Percentiles rank a stretch among this genome's conserved stretches.
These are phyloP conservation scores for Hyaloscypha variabilis DNA, from an alignment of 495 filamentous ascomycete genomes.

Conservation along the genomic window DNA sequence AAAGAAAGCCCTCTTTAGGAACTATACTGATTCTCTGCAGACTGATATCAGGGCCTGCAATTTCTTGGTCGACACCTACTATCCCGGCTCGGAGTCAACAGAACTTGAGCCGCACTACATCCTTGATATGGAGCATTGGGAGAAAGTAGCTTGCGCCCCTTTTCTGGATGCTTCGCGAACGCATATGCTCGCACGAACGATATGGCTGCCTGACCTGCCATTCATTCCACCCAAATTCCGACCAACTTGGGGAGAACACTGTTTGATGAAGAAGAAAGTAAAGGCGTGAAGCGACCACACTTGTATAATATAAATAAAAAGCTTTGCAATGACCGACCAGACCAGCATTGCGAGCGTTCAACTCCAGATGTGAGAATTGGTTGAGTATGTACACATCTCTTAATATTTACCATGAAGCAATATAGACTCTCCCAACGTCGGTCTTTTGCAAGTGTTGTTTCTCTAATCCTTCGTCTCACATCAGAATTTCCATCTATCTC, in stretches of 20 bases:
- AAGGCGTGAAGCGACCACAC: constrained; percentile 21
- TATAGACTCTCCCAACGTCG: neutral
- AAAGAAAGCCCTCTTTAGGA: neutral
- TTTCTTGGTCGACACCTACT: constrained; percentile 88
- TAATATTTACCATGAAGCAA: neutral
- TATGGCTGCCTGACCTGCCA: constrained; percentile 79
- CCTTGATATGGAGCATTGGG: constrained; percentile 70
- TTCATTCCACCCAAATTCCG: constrained; percentile 68
- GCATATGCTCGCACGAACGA: constrained; percentile 68
- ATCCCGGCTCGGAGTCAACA: constrained; percentile 55
- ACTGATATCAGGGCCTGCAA: constrained; percentile 71
- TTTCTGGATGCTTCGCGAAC: constrained; percentile 85
- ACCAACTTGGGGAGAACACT: constrained; percentile 83
- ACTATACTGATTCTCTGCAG: constrained; percentile 37
- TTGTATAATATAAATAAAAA: neutral
- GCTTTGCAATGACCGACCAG: neutral
- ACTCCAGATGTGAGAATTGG: neutral
- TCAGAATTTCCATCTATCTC: neutral
- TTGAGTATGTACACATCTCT: neutral
- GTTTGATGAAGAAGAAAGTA: constrained; percentile 64
- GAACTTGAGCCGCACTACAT: constrained; percentile 76
- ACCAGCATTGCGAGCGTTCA: neutral
- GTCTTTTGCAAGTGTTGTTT: neutral
- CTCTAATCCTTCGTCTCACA: neutral
- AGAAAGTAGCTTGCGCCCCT: constrained; percentile 66